Evolutionary conservation across 495 filamentous ascomycete species (phyloP).

Genomic region (Ascodesmis nigricans): DNA sequence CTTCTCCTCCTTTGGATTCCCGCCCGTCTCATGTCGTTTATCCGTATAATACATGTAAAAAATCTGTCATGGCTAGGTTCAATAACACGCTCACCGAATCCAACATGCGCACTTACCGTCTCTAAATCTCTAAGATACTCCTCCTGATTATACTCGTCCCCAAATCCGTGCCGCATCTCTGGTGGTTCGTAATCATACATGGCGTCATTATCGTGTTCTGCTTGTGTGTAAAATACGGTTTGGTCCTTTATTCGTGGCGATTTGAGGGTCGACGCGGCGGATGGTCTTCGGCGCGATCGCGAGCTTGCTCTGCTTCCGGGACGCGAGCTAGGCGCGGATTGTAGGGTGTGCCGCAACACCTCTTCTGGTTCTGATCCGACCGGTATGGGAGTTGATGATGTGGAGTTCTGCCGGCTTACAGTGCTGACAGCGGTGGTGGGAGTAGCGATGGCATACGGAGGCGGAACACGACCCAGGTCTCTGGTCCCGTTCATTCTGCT

Average conservation of each 20-base stretch:
- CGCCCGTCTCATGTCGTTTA: constrained; percentile 91
- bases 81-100: neutral
- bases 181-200: constrained; percentile 13
- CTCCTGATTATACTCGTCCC: constrained; percentile 46
- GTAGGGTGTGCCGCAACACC: constrained; percentile 18
- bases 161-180: constrained; percentile 41
- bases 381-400: too few species aligned
- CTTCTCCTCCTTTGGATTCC: constrained; percentile 50
- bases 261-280: constrained; percentile 15
- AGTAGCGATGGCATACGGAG: too few species aligned
- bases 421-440: too few species aligned
- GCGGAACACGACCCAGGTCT: too few species aligned
- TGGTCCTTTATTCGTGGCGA: constrained; percentile 15
- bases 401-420: too few species aligned
- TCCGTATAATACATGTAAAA: constrained; percentile 99
- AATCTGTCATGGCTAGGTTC: constrained; percentile 28
- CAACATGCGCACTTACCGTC: constrained; percentile 23
- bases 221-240: constrained; percentile 14
- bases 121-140: constrained; percentile 25
- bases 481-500: too few species aligned
- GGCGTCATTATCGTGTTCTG: constrained; percentile 18
- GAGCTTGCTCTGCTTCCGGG: constrained; percentile 16
- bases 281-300: constrained; percentile 11
- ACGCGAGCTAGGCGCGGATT: constrained; percentile 12
- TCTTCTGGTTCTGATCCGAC: constrained; percentile 20